Percentiles rank a stretch among this genome's conserved stretches.
Evolutionary conservation across 148 eudicot genomes (phyloP).

Genomic region (Rheum nobile): DNA sequence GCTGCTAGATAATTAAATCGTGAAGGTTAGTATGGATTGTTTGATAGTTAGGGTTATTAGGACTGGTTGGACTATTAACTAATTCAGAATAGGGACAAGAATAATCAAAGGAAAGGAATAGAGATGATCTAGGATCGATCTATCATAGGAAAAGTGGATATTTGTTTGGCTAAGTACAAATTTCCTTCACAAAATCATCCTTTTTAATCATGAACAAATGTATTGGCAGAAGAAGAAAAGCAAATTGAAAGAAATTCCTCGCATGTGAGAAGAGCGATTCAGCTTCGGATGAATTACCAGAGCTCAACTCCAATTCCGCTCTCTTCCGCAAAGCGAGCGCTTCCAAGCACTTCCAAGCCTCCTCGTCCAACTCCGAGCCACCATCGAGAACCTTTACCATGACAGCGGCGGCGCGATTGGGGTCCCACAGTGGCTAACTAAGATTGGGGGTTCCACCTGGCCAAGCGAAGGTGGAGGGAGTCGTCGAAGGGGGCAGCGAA

Average conservation of each 20-base stretch:
- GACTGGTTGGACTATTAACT: too few species aligned
- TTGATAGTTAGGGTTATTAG: too few species aligned
- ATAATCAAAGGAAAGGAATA: too few species aligned
- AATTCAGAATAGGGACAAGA: too few species aligned
- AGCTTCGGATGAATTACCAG: conserved; percentile 30
- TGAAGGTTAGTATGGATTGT: too few species aligned
- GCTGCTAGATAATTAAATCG: too few species aligned
- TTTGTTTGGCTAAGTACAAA: not conserved
- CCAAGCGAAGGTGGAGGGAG: too few species aligned
- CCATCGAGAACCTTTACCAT: conserved; percentile 27
- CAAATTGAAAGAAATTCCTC: not conserved
- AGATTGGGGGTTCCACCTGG: too few species aligned
- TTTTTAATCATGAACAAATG: not conserved
- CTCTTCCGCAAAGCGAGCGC: conserved; percentile 71
- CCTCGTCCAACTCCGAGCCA: conserved; percentile 13
- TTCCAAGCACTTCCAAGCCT: conserved; percentile 37
- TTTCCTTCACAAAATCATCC: not conserved
- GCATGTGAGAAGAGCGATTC: conserved; percentile 52
- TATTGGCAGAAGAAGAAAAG: not conserved
- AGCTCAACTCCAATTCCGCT: conserved; percentile 38
- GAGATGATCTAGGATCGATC: too few species aligned
- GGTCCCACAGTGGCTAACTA: conserved; percentile 53
- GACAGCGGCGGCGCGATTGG: conserved; percentile 33
- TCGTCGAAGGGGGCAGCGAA: too few species aligned
- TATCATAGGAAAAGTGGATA: too few species aligned